phyloP scores from a whole-genome alignment of 2,329 filamentous ascomycete species.

The Fusarium udum region DNA sequence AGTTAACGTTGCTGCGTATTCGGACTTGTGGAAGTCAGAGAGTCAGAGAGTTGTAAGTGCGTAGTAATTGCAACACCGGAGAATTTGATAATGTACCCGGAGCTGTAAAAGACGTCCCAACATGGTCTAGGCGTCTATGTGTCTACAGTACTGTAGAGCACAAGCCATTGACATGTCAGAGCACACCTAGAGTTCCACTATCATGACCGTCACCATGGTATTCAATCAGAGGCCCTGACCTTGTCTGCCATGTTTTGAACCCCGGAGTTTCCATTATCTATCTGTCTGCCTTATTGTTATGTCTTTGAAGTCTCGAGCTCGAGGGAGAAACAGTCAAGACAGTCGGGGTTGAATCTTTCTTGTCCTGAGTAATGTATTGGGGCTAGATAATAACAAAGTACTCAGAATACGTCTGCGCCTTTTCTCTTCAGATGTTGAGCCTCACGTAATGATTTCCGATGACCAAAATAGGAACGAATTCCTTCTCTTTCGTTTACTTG shows the following conservation, averaged over 20 bases:
- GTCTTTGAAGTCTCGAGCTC: neutral
- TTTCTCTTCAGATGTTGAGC: neutral
- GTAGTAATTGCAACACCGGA: constrained; percentile 9
- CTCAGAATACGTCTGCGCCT: neutral
- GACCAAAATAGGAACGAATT: neutral
- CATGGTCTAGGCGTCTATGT: neutral
- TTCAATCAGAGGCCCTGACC: constrained; percentile 19
- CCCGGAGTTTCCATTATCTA: constrained; percentile 5
- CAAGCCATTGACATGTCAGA: constrained; percentile 30
- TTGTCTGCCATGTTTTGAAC: neutral
- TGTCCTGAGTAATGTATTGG: neutral
- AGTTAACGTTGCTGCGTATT: constrained; percentile 22
- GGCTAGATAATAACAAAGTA: neutral
- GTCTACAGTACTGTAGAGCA: constrained; percentile 8
- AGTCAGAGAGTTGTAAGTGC: neutral
- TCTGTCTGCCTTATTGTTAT: neutral
- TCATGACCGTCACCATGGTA: constrained; percentile 36
- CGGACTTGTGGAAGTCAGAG: constrained; percentile 7
- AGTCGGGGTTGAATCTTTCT: neutral
- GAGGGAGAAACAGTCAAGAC: constrained; percentile 1
- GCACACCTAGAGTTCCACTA: constrained; percentile 33
- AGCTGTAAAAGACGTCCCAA: constrained; percentile 15
- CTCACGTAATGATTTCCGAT: neutral
- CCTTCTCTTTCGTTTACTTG: neutral
- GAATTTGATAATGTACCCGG: constrained; percentile 22